Evolutionary conservation across 768 basidiomycete genomes (phyloP), one percentile per base, ranked within the genome.

Genomic region (Roridomyces roridus): DNA sequence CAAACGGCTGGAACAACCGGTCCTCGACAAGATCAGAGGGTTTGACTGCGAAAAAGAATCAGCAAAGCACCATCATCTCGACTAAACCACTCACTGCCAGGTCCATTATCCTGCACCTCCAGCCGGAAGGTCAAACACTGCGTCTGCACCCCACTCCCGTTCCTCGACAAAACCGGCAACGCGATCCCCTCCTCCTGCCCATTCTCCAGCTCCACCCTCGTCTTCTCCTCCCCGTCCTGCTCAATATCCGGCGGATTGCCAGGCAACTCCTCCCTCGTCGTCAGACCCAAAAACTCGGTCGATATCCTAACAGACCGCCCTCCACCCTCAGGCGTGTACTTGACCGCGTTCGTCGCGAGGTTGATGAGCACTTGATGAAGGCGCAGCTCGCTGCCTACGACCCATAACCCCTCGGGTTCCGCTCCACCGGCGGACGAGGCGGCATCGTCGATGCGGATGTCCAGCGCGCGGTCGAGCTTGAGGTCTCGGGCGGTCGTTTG

Each of bases 371-470:
- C 66, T 51, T 75, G 74, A 18, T 75, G 70, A 53, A 77, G 52
- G 1, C 78, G 66, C 65, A 78, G 72, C 59, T 79, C 78, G 59
- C 77, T 75, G 21, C 77, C 77, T 14, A 78, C 64, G 39, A 79
- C 77, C 74, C 66, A 67, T 0, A 66, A 59, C 14, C 51, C 59
- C 26, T 62, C 61, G 15, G 61, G 57, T 37, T 62, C 52, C 12
- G 7, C 25, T 5, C 31, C 36, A 3, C 48, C 43, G 7, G 57
- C 20, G 25, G 4, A 14, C 28, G 1, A 0, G 37, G 41, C 20
- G 55, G 51, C 14, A 45, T 59, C 37, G 55, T 80, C 77, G 34
- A 79, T 75, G 39, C 70, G 64, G 36, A 70, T 63, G 54, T 79
- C 77, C 9, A 78, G 49, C 0, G 72, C 67, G 23, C 71, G 67